Percentiles rank a stretch among this genome's conserved stretches.
These are phyloP conservation scores for Zymoseptoria brevis DNA, from an alignment of 2,329 filamentous ascomycete species.

Conservation along the genomic window DNA sequence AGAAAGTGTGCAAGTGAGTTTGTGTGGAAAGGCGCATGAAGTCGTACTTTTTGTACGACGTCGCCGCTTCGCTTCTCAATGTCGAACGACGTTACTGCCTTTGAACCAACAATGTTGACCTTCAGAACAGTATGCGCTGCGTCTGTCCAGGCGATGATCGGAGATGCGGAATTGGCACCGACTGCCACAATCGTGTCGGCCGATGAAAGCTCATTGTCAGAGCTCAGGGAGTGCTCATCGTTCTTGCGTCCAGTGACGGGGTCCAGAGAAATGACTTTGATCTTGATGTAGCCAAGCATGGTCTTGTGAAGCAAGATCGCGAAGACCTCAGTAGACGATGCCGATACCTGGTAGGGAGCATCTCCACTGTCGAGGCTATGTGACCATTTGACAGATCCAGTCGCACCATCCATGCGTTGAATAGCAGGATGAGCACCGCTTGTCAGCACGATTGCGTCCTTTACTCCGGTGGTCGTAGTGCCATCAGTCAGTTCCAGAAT, in stretches of 20 bases:
- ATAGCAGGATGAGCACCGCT: conserved; percentile 52
- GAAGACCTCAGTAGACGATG: conserved; percentile 61
- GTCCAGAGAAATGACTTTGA: conserved; percentile 70
- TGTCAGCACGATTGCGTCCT: conserved; percentile 65
- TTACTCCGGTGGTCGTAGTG: conserved; percentile 35
- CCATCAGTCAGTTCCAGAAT: conserved; percentile 62
- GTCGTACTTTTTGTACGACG: conserved; percentile 44
- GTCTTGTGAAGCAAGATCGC: conserved; percentile 66
- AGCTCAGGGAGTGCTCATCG: conserved; percentile 63
- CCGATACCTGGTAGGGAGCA: conserved; percentile 66
- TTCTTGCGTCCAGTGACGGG: conserved; percentile 62
- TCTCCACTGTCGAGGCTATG: conserved; percentile 58
- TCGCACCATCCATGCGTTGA: conserved; percentile 62
- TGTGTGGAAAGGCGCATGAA: conserved; percentile 66
- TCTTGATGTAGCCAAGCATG: conserved; percentile 59
- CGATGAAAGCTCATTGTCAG: conserved; percentile 63
- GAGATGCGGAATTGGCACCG: conserved; percentile 65
- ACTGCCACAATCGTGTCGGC: conserved; percentile 63
- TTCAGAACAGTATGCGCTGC: conserved; percentile 54
- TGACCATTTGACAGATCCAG: conserved; percentile 73
- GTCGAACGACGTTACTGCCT: conserved; percentile 36
- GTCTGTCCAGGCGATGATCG: conserved; percentile 69
- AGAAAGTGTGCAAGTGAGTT: conserved; percentile 75
- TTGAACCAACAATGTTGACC: conserved; percentile 58
- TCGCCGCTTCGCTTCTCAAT: conserved; percentile 32